Evolutionary conservation across 1,284 basidiomycete species (phyloP).

Genomic region (Schizophyllum commune): DNA sequence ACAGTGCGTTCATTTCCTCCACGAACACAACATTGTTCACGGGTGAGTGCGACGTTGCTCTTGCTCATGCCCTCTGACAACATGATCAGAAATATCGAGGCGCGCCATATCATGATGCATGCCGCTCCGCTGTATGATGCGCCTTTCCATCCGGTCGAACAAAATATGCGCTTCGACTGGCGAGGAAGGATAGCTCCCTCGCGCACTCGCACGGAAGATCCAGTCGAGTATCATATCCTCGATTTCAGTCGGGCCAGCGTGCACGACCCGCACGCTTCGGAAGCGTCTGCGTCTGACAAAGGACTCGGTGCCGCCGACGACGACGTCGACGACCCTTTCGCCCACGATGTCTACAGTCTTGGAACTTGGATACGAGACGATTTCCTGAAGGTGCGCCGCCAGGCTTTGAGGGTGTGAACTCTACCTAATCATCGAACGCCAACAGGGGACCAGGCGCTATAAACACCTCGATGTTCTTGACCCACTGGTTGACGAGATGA

Average conservation of each 20-base stretch:
- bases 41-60: background rate
- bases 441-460: background rate
- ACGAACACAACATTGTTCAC: background rate
- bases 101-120: background rate
- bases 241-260: conserved; percentile 24
- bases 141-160: background rate
- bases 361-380: background rate
- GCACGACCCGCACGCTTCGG: conserved; percentile 17
- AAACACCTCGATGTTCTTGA: background rate
- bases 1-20: background rate
- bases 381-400: background rate
- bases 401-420: no score
- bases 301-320: conserved; percentile 26
- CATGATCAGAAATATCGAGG: background rate
- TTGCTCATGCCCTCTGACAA: background rate
- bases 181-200: background rate
- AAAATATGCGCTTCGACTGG: background rate
- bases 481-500: conserved; percentile 6
- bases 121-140: background rate
- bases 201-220: conserved; percentile 20
- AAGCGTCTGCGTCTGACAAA: conserved; percentile 25
- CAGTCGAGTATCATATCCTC: conserved; percentile 25
- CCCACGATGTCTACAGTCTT: background rate
- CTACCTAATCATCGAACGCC: no score
- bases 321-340: background rate